phyloP scores from a whole-genome alignment of 345 rosid genomes.

The Eucalyptus dawsonii region DNA sequence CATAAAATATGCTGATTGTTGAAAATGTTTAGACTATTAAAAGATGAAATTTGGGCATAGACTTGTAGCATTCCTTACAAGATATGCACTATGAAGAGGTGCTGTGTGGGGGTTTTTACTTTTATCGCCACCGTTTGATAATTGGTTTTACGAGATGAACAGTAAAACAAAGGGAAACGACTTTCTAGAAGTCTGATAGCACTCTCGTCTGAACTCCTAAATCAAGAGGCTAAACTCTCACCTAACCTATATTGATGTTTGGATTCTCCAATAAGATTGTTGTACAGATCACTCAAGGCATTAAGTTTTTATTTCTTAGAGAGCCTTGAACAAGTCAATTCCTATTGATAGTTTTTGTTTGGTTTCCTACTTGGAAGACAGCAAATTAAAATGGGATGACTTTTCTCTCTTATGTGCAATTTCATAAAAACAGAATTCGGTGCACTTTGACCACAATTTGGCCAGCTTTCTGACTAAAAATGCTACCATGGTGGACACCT shows the following conservation, averaged over 20 bases:
- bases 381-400: background rate
- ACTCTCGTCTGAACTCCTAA: no score
- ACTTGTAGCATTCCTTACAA: background rate
- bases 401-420: background rate
- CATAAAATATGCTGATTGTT: background rate
- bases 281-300: background rate
- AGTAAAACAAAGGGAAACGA: background rate
- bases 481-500: background rate
- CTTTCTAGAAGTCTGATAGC: no score
- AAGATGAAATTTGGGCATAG: background rate
- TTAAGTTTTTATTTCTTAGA: background rate
- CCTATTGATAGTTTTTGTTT: background rate
- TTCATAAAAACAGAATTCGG: background rate
- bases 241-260: background rate
- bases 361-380: background rate
- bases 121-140: background rate
- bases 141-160: background rate
- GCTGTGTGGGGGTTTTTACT: background rate
- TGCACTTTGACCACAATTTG: background rate
- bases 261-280: background rate
- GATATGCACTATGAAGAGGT: background rate
- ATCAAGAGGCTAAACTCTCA: no score
- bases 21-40: background rate
- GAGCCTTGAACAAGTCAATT: background rate
- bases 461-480: background rate